Evolutionary conservation across 208 protist genomes (phyloP).

Genomic region (Spongospora subterranea): DNA sequence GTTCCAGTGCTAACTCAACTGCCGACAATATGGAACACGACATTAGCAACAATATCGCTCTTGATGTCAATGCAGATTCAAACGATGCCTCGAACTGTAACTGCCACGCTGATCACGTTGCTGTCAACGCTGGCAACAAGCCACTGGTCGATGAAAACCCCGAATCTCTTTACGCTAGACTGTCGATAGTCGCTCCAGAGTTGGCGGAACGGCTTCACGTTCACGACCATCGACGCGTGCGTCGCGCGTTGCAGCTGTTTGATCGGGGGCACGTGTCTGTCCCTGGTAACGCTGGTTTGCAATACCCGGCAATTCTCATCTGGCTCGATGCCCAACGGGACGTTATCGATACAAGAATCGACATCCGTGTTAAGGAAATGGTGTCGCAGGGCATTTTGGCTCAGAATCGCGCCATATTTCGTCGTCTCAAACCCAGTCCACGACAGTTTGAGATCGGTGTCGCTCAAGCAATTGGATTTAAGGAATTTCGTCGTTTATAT

Average conservation of each 20-base stretch:
- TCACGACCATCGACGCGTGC: neutral
- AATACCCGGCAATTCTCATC: neutral
- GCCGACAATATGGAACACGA: no score
- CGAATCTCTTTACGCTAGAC: neutral
- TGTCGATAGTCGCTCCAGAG: neutral
- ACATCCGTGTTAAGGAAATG: neutral
- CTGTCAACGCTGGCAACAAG: neutral
- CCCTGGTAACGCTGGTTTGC: neutral
- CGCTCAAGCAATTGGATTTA: constrained; percentile 34
- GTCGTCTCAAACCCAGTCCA: neutral
- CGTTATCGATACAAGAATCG: neutral
- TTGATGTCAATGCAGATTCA: neutral
- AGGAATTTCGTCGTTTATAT: constrained; percentile 17
- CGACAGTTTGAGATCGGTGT: neutral
- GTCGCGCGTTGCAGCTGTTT: neutral
- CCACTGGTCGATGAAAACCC: neutral
- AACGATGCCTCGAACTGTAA: neutral
- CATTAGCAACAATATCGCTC: neutral
- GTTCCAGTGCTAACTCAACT: no score
- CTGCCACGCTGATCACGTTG: constrained; percentile 1
- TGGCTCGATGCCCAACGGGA: constrained; percentile 12
- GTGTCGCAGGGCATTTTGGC: neutral
- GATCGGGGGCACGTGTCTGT: neutral
- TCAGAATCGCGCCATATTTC: neutral
- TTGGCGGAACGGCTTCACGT: neutral